These are phyloP conservation scores for Tetrastigma voinierianum DNA, from an alignment of 164 flowering plant genomes.

Conservation along the genomic window DNA sequence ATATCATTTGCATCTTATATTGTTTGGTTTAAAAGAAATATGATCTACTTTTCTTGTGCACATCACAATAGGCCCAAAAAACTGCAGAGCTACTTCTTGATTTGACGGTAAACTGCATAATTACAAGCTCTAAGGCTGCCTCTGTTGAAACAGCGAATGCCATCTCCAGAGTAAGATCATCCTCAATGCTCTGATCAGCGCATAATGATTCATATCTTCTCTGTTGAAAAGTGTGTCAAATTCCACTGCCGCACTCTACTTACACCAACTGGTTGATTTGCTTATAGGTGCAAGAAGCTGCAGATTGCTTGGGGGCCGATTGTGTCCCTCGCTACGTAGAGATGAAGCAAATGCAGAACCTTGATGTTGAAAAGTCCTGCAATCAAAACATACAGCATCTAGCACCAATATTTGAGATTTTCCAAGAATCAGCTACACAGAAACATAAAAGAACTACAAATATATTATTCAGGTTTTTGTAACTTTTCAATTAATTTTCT, in stretches of 20 bases:
- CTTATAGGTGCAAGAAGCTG: slow-evolving; percentile 92
- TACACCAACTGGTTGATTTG: not conserved
- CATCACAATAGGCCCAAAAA: slow-evolving; percentile 71
- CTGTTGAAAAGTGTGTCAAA: too few species aligned
- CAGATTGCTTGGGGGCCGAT: slow-evolving; percentile 86
- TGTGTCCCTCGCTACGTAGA: slow-evolving; percentile 83
- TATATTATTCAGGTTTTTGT: not conserved
- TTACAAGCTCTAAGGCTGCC: slow-evolving; percentile 60
- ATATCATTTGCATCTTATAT: slow-evolving; percentile 5
- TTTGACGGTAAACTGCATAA: slow-evolving; percentile 58
- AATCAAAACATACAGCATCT: slow-evolving; percentile 40
- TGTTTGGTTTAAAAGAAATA: not conserved
- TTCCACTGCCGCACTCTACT: not conserved
- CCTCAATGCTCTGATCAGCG: not conserved
- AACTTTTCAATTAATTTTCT: not conserved
- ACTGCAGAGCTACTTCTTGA: slow-evolving; percentile 92
- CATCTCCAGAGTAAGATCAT: slow-evolving; percentile 62
- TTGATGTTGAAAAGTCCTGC: slow-evolving; percentile 52
- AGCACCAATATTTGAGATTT: too few species aligned
- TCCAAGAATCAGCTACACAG: too few species aligned
- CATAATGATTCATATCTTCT: not conserved
- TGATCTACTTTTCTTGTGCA: slow-evolving; percentile 15
- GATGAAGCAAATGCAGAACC: slow-evolving; percentile 55
- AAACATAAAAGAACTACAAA: too few species aligned
- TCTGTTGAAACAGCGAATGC: slow-evolving; percentile 60